Percentiles rank a stretch among this genome's conserved stretches.
Conservation (phyloP, 2,329 filamentous ascomycete species). For the Domatiomyces globalis region DNA sequence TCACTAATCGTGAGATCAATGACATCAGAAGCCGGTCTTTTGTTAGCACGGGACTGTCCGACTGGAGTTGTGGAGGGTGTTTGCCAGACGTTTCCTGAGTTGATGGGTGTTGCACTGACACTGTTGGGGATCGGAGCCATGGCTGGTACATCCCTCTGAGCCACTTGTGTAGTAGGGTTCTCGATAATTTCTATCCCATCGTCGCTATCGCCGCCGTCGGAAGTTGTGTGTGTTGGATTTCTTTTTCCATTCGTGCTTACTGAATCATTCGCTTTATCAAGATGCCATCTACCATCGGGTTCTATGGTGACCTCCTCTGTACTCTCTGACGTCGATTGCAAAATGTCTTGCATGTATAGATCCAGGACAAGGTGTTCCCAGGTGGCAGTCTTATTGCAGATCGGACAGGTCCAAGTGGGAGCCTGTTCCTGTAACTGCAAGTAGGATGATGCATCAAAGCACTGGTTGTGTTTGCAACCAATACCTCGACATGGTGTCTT, state of each 20-base stretch:
- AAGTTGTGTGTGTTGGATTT: constrained; percentile 24
- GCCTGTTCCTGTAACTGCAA: constrained; percentile 90
- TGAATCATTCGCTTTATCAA: constrained; percentile 6
- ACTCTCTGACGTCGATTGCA: constrained; percentile 54
- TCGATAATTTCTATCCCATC: constrained; percentile 37
- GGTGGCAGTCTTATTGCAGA: constrained; percentile 70
- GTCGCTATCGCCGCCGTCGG: constrained; percentile 31
- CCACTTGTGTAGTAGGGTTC: constrained; percentile 22
- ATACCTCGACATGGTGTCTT: constrained; percentile 64
- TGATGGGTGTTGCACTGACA: constrained; percentile 21
- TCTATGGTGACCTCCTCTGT: constrained; percentile 82
- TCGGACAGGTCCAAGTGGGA: constrained; percentile 89
- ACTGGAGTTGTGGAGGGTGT: constrained; percentile 7
- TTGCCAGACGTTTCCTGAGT: constrained; percentile 20
- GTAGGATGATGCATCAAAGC: constrained; percentile 87
- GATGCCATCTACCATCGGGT: constrained; percentile 63
- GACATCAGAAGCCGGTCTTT: constrained; percentile 35
- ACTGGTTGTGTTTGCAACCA: constrained; percentile 77
- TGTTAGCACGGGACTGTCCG: constrained; percentile 21
- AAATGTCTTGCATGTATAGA: constrained; percentile 79
- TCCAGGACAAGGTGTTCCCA: constrained; percentile 79
- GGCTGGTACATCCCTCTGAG: constrained; percentile 6
- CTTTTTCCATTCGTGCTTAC: constrained; percentile 24
- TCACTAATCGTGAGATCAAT: constrained; percentile 42
- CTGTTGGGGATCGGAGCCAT: constrained; percentile 24